Conservation (phyloP, 495 filamentous ascomycete genomes). For the Pyronema omphalodes region DNA sequence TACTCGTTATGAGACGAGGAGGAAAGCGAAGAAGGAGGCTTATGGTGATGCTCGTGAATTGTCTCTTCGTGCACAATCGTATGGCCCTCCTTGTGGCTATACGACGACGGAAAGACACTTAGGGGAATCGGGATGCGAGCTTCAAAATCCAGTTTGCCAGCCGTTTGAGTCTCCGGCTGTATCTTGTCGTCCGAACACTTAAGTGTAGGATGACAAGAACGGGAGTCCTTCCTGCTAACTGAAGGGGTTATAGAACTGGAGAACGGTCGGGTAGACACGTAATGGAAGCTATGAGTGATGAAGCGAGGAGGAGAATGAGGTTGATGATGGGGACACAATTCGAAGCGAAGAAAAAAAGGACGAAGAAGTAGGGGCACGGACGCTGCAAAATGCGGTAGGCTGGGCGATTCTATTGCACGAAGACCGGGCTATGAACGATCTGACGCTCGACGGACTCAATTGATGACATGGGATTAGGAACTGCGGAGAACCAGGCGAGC, state of each 20-base stretch:
- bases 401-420: not conserved
- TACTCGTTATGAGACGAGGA: constrained; percentile 15
- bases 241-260: constrained; percentile 4
- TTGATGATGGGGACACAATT: not conserved
- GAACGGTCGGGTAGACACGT: not conserved
- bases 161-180: constrained; percentile 26
- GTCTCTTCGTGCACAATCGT: constrained; percentile 68
- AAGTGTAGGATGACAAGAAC: constrained; percentile 22
- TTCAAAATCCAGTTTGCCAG: constrained; percentile 99
- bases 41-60: constrained; percentile 43
- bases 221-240: constrained; percentile 19
- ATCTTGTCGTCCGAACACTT: constrained; percentile 22
- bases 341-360: constrained; percentile 1
- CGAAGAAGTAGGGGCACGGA: not conserved
- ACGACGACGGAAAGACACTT: constrained; percentile 98
- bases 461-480: not conserved
- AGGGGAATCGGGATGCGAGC: constrained; percentile 96
- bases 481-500: not conserved
- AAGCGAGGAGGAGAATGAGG: not conserved
- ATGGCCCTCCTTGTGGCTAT: constrained; percentile 55
- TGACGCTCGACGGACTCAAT: not conserved
- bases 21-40: constrained; percentile 29
- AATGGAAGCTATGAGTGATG: not conserved
- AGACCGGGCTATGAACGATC: not conserved
- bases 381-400: not conserved